Evolutionary conservation across 768 basidiomycete species (phyloP), one percentile per base, ranked within the genome.

Genomic region (Hydnomerulius pinastri): DNA sequence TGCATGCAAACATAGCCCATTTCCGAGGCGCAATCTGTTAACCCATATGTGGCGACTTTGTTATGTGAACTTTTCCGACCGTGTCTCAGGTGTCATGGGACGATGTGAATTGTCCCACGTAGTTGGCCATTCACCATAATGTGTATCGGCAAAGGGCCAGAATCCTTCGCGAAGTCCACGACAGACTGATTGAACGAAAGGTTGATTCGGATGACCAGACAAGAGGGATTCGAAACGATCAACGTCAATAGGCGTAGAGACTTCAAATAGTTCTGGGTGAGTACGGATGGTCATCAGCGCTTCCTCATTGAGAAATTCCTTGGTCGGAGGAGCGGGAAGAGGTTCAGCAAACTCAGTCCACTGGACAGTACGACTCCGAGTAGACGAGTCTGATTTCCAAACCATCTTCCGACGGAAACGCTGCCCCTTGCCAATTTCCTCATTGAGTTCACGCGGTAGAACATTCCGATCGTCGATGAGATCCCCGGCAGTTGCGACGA

Each of bases 141-240:
- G 42, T 5, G 68, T 69, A 25, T 70, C 56, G 0, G 72, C 73
- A 44, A 53, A 72, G 1, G 78, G 78, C 77, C 77, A 79, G 57
- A 77, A 77, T 4, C 78, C 77, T 4, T 72, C 57, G 2, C 59
- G 53, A 1, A 80, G 60, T 0, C 64, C 63, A 2, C 30, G 13
- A 6, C 53, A 24, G 0, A 78, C 66, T 0, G 72, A 77, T 1
- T 58, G n/a, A 1, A 77, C 74, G 20, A 74, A 69, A 2, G 55
- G 35, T 13, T 49, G 66, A 47, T 76, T 77, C 1, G 76, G 74
- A 50, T 77, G 77, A 5, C 32, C 8, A 0, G 7, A 8, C 1
- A 76, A 48, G 2, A 69, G 56, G 2, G 29, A 12, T 47, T 70
- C 48, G 32, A 77, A 64, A 2, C 42, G 43, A 25, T 66, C 56